These are phyloP conservation scores for Gaertneriomyces sp. DNA, from an alignment of 192 early-diverging fungal genomes.

Conservation along the genomic window DNA sequence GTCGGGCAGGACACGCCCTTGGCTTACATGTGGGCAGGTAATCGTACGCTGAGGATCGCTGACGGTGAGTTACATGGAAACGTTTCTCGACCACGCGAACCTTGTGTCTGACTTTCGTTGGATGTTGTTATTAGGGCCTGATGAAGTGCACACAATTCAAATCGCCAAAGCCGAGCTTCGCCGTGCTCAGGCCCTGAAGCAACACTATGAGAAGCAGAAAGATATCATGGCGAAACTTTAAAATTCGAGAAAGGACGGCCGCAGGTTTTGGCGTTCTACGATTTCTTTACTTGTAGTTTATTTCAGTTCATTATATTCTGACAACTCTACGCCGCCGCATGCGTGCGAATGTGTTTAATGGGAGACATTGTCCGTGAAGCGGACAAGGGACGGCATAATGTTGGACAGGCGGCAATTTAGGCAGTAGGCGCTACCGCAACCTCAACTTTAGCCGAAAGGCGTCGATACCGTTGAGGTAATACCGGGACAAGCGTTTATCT, in stretches of 20 bases:
- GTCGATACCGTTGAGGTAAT: constrained; percentile 92
- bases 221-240: constrained; percentile 26
- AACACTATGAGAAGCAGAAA: constrained; percentile 26
- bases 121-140: constrained; percentile 54
- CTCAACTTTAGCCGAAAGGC: constrained; percentile 62
- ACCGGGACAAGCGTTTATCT: constrained; percentile 85
- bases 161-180: constrained; percentile 58
- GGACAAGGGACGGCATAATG: no score
- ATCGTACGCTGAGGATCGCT: constrained; percentile 82
- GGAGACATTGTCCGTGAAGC: no score
- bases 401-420: no score
- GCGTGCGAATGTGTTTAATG: no score
- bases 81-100: not conserved
- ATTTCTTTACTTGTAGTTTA: no score
- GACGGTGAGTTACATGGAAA: constrained; percentile 59
- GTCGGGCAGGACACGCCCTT: constrained; percentile 80
- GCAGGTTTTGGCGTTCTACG: no score
- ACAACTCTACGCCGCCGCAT: no score
- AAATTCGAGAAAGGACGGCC: not conserved
- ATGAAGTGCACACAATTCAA: constrained; percentile 86
- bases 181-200: constrained; percentile 15
- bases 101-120: not conserved
- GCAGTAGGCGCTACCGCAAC: not conserved
- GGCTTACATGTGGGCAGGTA: constrained; percentile 75
- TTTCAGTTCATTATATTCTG: no score